These are phyloP conservation scores for Ceratocystis destructans DNA, from an alignment of 2,329 filamentous ascomycete genomes.

Conservation along the genomic window DNA sequence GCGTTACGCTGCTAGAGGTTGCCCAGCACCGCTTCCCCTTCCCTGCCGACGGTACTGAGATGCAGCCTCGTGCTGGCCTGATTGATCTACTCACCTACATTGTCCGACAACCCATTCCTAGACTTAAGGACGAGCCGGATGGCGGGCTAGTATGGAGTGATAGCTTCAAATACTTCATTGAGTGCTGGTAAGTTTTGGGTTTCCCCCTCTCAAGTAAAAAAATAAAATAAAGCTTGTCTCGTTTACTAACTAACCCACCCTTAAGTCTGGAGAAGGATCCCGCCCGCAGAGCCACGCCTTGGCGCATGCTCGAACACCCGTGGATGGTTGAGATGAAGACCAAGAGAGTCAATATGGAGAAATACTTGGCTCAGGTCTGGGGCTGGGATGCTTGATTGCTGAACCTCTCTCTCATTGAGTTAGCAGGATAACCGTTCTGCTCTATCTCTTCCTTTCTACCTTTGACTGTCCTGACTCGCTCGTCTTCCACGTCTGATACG, in stretches of 20 bases:
- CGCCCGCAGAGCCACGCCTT: constrained; percentile 73
- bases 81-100: constrained; percentile 97
- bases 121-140: constrained; percentile 85
- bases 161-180: constrained; percentile 98
- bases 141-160: constrained; percentile 88
- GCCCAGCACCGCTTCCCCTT: constrained; percentile 97
- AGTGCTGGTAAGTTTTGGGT: constrained; percentile 70
- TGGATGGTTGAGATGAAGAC: constrained; percentile 96
- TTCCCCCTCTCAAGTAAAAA: too few species aligned
- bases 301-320: constrained; percentile 97
- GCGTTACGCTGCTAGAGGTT: constrained; percentile 96
- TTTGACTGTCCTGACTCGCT: not conserved
- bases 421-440: too few species aligned
- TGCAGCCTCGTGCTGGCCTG: constrained; percentile 80
- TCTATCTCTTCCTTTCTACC: not conserved
- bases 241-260: not conserved
- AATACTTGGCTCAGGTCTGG: constrained; percentile 91
- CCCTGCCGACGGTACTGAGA: constrained; percentile 88
- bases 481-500: too few species aligned
- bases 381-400: constrained; percentile 56
- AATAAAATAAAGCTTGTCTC: not conserved
- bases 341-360: constrained; percentile 95
- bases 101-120: constrained; percentile 86
- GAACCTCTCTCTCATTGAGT: not conserved
- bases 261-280: constrained; percentile 85